phyloP scores from a whole-genome alignment of 83 land plant genomes.

The Thuja plicata region DNA sequence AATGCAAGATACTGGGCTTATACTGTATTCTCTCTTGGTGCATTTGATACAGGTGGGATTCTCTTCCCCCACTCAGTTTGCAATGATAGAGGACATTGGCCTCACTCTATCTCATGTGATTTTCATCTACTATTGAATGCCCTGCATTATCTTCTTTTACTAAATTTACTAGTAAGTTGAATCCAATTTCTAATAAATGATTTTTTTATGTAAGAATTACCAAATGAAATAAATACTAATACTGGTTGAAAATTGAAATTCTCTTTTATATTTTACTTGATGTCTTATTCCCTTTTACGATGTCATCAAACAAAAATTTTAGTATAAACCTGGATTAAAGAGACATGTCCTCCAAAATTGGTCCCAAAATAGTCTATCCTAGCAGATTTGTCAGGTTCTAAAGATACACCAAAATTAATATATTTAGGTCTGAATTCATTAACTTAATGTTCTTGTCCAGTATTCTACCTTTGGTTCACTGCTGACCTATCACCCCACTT shows the following conservation, averaged over 20 bases:
- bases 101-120: constrained; percentile 51
- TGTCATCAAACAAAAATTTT: no score
- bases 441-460: constrained; percentile 16
- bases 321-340: no score
- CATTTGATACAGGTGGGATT: constrained; percentile 47
- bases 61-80: constrained; percentile 57
- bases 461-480: constrained; percentile 61
- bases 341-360: no score
- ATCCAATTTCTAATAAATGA: not conserved
- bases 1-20: not conserved
- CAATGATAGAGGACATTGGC: constrained; percentile 39
- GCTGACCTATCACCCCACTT: no score
- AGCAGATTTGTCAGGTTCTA: not conserved
- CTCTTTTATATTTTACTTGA: no score
- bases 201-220: not conserved
- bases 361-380: no score
- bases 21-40: not conserved
- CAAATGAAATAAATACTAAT: not conserved
- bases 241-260: not conserved
- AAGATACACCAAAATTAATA: not conserved
- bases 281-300: not conserved
- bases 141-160: not conserved
- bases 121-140: not conserved
- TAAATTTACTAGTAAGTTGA: not conserved
- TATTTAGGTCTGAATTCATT: not conserved